phyloP scores from a whole-genome alignment of 2,329 filamentous ascomycete genomes.

The Fusarium torulosum region DNA sequence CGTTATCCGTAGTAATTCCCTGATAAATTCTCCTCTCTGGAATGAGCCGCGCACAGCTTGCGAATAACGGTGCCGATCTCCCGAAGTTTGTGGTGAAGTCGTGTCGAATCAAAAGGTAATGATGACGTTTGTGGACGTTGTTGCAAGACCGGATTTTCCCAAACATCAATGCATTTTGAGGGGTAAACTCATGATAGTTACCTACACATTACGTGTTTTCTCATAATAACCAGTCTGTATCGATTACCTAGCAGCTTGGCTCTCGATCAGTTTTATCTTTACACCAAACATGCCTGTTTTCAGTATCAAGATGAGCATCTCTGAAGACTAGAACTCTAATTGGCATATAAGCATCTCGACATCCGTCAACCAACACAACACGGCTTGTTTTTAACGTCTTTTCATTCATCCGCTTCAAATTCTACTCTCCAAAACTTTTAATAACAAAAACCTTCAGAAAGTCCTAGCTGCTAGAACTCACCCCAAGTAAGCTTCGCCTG shows the following conservation, averaged over 20 bases:
- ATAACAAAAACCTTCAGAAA: conserved; percentile 33
- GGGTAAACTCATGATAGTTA: conserved; percentile 2
- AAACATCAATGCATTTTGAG: conserved; percentile 12
- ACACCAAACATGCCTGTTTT: not conserved
- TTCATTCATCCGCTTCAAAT: conserved; percentile 44
- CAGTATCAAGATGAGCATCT: not conserved
- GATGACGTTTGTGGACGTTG: conserved; percentile 37
- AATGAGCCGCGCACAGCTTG: conserved; percentile 8
- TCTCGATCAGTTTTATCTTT: not conserved
- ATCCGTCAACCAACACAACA: not conserved
- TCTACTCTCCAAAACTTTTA: conserved; percentile 36
- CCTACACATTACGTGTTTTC: not conserved
- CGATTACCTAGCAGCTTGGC: not conserved
- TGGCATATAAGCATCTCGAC: not conserved
- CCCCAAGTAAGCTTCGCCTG: conserved; percentile 1
- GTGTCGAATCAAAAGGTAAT: conserved; percentile 7
- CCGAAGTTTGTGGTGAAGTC: conserved; percentile 9
- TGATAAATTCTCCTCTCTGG: conserved; percentile 6
- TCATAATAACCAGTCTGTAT: not conserved
- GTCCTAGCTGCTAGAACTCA: conserved; percentile 12
- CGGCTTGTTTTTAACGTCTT: conserved; percentile 23
- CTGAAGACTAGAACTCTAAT: not conserved
- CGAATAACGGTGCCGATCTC: conserved; percentile 30
- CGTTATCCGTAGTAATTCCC: conserved; percentile 22
- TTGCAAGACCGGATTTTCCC: conserved; percentile 7